Conservation (phyloP, 2,329 filamentous ascomycete species). For the Paraphoma chrysanthemicola region DNA sequence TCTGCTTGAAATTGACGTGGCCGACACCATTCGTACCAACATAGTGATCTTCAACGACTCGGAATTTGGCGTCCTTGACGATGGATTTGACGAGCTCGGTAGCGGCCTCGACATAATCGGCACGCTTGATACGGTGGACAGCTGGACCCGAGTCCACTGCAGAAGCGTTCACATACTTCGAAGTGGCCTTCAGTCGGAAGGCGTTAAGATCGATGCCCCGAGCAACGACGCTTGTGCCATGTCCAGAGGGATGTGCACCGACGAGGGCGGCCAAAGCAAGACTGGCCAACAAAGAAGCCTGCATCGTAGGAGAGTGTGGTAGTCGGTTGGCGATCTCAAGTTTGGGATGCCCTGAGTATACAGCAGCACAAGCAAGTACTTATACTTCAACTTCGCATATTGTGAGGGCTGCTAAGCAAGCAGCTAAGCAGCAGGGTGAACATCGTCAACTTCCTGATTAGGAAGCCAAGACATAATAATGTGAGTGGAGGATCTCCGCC, state of each 20-base stretch:
- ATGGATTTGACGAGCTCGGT: constrained; percentile 5
- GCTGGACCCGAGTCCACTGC: constrained; percentile 1
- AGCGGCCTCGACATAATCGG: constrained; percentile 5
- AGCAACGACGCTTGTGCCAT: neutral
- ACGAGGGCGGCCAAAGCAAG: neutral
- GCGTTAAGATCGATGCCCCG: constrained; percentile 22
- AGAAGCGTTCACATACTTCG: constrained; percentile 20
- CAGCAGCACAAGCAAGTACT: neutral
- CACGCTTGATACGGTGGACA: constrained; percentile 1
- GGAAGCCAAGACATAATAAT: neutral
- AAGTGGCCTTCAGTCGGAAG: constrained; percentile 15
- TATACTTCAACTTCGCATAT: neutral
- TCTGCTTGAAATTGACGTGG: constrained; percentile 68
- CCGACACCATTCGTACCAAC: constrained; percentile 61
- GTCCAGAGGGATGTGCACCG: neutral
- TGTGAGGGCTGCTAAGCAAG: neutral
- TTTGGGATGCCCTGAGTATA: neutral
- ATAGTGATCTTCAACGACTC: constrained; percentile 49
- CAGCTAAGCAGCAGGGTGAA: neutral
- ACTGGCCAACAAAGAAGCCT: constrained; percentile 1
- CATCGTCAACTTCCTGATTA: constrained; percentile 4
- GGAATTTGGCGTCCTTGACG: constrained; percentile 3
- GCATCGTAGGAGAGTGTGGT: neutral
- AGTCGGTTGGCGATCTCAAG: neutral
- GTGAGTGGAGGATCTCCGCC: neutral